Conservation (phyloP, 1,284 basidiomycete genomes). For the Abortiporus biennis region DNA sequence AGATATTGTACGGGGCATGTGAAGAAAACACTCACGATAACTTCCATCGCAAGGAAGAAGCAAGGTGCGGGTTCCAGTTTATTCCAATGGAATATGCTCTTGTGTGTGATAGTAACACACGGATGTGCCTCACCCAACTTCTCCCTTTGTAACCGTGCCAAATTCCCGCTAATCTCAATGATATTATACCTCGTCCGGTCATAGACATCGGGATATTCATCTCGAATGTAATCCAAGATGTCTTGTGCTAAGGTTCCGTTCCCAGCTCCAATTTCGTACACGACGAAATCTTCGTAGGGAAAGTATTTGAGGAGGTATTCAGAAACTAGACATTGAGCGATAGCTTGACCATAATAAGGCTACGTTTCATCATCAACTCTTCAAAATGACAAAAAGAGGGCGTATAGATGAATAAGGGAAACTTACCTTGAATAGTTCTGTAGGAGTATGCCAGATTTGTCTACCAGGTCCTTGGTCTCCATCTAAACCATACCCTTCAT, state of each 20-base stretch:
- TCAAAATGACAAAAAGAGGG: neutral
- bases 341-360: constrained; percentile 93
- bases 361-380: constrained; percentile 27
- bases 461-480: constrained; percentile 72
- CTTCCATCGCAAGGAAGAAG: constrained; percentile 93
- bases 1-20: no score
- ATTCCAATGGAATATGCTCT: constrained; percentile 88
- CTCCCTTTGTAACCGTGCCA: constrained; percentile 69
- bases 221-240: constrained; percentile 76
- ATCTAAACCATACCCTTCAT: constrained; percentile 63
- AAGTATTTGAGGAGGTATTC: constrained; percentile 94
- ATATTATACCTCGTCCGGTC: constrained; percentile 87
- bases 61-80: constrained; percentile 76
- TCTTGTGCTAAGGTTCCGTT: constrained; percentile 93
- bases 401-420: constrained; percentile 4
- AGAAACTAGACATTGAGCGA: constrained; percentile 83
- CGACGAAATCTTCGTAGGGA: constrained; percentile 90
- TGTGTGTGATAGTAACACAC: constrained; percentile 69
- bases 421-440: constrained; percentile 92
- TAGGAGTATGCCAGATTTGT: constrained; percentile 99
- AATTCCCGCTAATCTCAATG: constrained; percentile 85
- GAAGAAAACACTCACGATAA: constrained; percentile 67
- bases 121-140: constrained; percentile 51
- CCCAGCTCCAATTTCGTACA: constrained; percentile 97
- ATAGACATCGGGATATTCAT: constrained; percentile 87